Percentiles rank a stretch among this genome's conserved stretches.
Evolutionary conservation across 2,329 filamentous ascomycete genomes (phyloP).

Genomic region (Pseudogymnoascus sp.): DNA sequence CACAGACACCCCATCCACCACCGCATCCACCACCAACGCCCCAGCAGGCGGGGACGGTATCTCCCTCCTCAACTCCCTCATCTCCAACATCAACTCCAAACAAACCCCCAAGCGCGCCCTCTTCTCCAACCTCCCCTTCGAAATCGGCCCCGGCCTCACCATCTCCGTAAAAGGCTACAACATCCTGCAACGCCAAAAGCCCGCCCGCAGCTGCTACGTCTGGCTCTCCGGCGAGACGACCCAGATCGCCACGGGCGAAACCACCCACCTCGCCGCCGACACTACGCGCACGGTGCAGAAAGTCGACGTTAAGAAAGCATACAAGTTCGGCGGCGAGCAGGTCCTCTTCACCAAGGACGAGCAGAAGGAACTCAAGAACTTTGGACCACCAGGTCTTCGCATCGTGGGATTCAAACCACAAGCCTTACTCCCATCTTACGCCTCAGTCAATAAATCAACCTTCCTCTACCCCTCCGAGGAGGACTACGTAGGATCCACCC

Average conservation of each 20-base stretch:
- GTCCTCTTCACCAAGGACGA: conserved; percentile 82
- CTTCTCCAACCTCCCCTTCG: conserved; percentile 79
- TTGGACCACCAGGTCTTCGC: conserved; percentile 73
- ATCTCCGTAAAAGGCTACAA: conserved; percentile 95
- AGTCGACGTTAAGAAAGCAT: conserved; percentile 77
- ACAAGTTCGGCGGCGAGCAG: conserved; percentile 89
- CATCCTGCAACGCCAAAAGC: conserved; percentile 72
- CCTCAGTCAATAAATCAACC: conserved; percentile 72
- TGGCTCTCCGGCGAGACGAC: conserved; percentile 80
- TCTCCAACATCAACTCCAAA: conserved; percentile 85
- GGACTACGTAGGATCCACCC: conserved; percentile 79
- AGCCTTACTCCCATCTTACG: conserved; percentile 68
- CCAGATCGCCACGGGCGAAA: conserved; percentile 68
- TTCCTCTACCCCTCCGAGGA: conserved; percentile 95
- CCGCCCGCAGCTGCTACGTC: conserved; percentile 75
- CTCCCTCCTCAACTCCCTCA: conserved; percentile 66
- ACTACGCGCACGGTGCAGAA: conserved; percentile 70
- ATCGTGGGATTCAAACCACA: conserved; percentile 91
- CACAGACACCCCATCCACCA: conserved; percentile 54
- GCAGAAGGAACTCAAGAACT: conserved; percentile 65
- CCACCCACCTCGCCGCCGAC: conserved; percentile 68
- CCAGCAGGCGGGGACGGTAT: conserved; percentile 67
- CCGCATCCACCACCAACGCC: conserved; percentile 47
- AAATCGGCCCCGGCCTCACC: conserved; percentile 72
- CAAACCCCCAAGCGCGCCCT: conserved; percentile 76